Percentiles rank a stretch among this genome's conserved stretches.
Evolutionary conservation across 2,329 filamentous ascomycete genomes (phyloP).

Genomic region (Sphaceloma murrayae): DNA sequence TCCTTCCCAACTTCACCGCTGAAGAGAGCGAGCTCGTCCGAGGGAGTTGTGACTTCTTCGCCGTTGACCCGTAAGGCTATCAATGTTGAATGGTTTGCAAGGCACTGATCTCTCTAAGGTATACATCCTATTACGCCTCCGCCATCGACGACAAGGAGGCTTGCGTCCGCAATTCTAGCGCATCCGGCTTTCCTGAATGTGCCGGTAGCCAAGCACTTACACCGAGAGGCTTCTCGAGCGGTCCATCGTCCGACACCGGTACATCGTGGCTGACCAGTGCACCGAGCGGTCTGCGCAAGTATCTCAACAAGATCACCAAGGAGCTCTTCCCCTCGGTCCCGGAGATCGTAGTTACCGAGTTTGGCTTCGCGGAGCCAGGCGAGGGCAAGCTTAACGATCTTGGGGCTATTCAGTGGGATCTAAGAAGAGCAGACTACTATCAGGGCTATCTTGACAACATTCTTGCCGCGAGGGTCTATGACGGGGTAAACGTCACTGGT

Average conservation of each 20-base stretch:
- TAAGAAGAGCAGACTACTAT: constrained; percentile 26
- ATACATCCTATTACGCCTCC: constrained; percentile 27
- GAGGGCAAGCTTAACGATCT: constrained; percentile 25
- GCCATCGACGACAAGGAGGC: constrained; percentile 25
- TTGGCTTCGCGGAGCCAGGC: constrained; percentile 30
- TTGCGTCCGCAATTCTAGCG: constrained; percentile 34
- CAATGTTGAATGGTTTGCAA: too few species aligned
- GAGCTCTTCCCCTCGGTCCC: constrained; percentile 37
- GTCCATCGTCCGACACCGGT: constrained; percentile 32
- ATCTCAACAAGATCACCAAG: constrained; percentile 29
- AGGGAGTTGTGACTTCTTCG: constrained; percentile 29
- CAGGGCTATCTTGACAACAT: constrained; percentile 29
- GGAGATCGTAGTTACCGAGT: constrained; percentile 31
- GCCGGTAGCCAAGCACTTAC: constrained; percentile 26
- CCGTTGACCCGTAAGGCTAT: constrained; percentile 24
- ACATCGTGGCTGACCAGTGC: constrained; percentile 30
- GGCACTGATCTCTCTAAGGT: constrained; percentile 19
- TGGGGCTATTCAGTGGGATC: constrained; percentile 26
- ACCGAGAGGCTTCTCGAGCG: constrained; percentile 36
- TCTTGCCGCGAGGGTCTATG: constrained; percentile 27
- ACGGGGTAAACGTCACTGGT: constrained; percentile 30
- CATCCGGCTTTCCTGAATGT: constrained; percentile 36
- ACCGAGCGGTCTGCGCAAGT: constrained; percentile 29
- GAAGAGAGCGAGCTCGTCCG: constrained; percentile 27
- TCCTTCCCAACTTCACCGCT: constrained; percentile 28